phyloP scores from a whole-genome alignment of 1,284 basidiomycete genomes.

The Sutorius eximius region DNA sequence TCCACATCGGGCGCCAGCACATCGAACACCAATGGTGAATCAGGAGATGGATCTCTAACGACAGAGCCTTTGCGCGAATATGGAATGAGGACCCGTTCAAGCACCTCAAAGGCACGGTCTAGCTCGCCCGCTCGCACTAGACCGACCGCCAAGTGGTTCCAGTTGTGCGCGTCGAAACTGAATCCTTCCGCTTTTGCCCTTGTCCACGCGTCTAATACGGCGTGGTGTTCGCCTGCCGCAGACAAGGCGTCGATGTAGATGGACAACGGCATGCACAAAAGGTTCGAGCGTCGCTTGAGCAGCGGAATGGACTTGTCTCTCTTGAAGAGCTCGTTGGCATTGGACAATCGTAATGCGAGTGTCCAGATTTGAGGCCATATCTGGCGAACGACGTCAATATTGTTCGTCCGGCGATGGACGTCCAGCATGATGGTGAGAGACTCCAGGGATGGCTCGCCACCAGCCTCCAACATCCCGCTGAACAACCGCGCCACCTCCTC shows the following conservation, averaged over 20 bases:
- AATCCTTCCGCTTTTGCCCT: conserved; percentile 69
- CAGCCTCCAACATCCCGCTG: conserved; percentile 54
- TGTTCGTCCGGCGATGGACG: conserved; percentile 64
- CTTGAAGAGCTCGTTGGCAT: conserved; percentile 37
- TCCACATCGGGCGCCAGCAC: conserved; percentile 18
- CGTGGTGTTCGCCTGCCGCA: conserved; percentile 57
- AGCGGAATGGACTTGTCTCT: conserved; percentile 14
- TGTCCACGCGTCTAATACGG: conserved; percentile 72
- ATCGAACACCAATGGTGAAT: conserved; percentile 49
- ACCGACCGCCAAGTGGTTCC: conserved; percentile 83
- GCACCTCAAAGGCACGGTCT: conserved; percentile 79
- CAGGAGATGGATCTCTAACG: conserved; percentile 39
- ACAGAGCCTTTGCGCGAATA: conserved; percentile 43
- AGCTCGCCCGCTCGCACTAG: conserved; percentile 79
- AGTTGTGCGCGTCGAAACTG: conserved; percentile 87
- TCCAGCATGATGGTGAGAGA: conserved; percentile 73
- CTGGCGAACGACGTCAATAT: conserved; percentile 56
- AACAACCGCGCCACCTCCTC: conserved; percentile 62
- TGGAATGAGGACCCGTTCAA: conserved; percentile 78
- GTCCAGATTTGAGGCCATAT: conserved; percentile 75
- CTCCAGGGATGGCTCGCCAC: conserved; percentile 58
- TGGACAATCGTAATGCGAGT: conserved; percentile 46
- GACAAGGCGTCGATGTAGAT: conserved; percentile 83
- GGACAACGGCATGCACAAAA: conserved; percentile 79
- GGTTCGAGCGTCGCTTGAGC: conserved; percentile 45